phyloP scores from a whole-genome alignment of 2,329 filamentous ascomycete species.

The Huntiella decipiens region DNA sequence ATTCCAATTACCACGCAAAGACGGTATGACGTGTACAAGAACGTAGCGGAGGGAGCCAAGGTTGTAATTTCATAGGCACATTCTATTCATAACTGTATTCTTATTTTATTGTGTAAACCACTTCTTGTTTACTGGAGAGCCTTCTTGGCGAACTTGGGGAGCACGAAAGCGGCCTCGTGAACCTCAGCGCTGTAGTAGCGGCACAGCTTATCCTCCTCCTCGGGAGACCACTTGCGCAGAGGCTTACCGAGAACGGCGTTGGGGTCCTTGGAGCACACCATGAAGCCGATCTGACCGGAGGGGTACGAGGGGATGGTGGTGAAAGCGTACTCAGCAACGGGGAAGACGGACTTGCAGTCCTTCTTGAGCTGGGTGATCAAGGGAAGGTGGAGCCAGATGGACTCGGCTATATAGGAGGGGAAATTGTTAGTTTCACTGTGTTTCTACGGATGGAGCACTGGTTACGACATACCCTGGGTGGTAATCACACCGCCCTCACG shows the following conservation, averaged over 20 bases:
- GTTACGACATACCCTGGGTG: conserved; percentile 93
- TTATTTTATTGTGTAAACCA: neutral
- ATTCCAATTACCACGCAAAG: conserved; percentile 75
- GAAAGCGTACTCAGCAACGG: conserved; percentile 94
- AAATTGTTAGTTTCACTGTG: neutral
- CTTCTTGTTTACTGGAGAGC: conserved; percentile 33
- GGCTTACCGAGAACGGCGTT: conserved; percentile 69
- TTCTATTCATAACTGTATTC: conserved; percentile 1
- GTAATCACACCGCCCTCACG: conserved; percentile 94
- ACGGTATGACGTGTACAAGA: conserved; percentile 87
- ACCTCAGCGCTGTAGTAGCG: conserved; percentile 96
- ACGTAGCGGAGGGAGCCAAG: conserved; percentile 31
- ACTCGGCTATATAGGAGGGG: conserved; percentile 50
- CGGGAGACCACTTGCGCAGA: conserved; percentile 57
- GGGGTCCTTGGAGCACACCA: conserved; percentile 96
- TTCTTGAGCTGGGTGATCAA: conserved; percentile 93
- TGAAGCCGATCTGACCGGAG: conserved; percentile 97
- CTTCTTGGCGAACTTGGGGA: conserved; percentile 86
- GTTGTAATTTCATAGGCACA: conserved; percentile 4
- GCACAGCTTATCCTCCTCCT: conserved; percentile 87
- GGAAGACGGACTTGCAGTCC: conserved; percentile 92
- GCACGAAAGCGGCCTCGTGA: conserved; percentile 81
- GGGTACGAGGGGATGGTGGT: conserved; percentile 99
- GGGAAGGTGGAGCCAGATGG: conserved; percentile 94
- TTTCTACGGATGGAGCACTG: neutral